Evolutionary conservation across 805 yeast species (phyloP), one percentile per base, ranked within the genome.

Genomic region (Millerozyma acaciae): DNA sequence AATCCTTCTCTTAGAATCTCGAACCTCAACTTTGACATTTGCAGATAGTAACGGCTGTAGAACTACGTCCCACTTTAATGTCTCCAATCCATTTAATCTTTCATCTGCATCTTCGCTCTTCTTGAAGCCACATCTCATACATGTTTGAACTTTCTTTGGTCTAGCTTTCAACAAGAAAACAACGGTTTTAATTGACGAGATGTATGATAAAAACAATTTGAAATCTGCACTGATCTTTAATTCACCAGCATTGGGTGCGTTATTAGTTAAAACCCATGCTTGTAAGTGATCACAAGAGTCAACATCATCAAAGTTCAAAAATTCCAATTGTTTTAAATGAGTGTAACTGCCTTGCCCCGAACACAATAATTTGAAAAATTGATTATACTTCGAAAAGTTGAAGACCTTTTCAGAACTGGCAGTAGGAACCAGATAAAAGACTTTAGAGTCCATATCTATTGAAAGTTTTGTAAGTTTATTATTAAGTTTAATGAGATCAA

Each of bases 381-480:
- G 48, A 30, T 50, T 55, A 33, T 44, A 65, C 29, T 50, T 48
- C 8, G 49, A 38, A 34, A 58, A 65, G 35, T 61, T 55, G 46
- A 65, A 66, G 8, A 31, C 24, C 24, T 44, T 48, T 16, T 43
- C 40, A 5, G 30, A 10, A 7, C 39, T 37, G 14, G 39, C 44
- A 8, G 25, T 32, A 14, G 37, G 39, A 10, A 31, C 21, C 17
- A 40, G 48, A 39, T 57, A 59, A 35, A 66, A 77, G 9, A 76
- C 63, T 16, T 55, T 56, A 21, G 81, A 75, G 38, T 62, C 60
- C 26, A 77, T 49, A 44, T 77, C 83, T 9, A 78, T 50, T 7
- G 62, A 54, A 15, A 78, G 39, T 8, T 58, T 52, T 5, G 56
- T 40, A 16, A 76, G 47, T 1, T 47, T 44, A 18, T 51, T 49